A percentile compares a stretch with the other conserved stretches of the same genome.
Conservation (phyloP, 2,329 filamentous ascomycete species). For the Stagonosporopsis tanaceti region DNA sequence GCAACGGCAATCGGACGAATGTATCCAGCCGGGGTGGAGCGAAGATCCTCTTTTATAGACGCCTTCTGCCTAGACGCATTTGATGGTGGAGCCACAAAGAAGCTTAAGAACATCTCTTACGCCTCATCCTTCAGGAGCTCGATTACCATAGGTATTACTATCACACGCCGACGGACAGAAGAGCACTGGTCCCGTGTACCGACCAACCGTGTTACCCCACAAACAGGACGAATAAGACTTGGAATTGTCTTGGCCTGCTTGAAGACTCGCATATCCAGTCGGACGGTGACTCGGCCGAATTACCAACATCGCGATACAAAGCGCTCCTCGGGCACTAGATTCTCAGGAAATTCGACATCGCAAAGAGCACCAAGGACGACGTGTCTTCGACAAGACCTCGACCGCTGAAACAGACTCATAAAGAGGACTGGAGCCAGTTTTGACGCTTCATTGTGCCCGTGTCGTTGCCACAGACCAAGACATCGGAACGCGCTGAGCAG, state of each 20-base stretch:
- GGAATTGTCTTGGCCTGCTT: neutral
- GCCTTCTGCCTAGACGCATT: neutral
- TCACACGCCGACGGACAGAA: neutral
- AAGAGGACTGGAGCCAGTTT: neutral
- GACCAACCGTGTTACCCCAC: conserved; percentile 5
- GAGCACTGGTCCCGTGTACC: neutral
- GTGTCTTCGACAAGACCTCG: neutral
- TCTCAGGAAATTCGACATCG: neutral
- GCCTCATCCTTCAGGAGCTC: neutral
- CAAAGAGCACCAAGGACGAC: neutral
- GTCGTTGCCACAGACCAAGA: neutral
- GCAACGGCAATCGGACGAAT: conserved; percentile 5
- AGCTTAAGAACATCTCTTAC: neutral
- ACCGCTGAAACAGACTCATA: neutral
- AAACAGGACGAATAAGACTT: conserved; percentile 5
- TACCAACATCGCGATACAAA: neutral
- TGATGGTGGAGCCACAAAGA: neutral
- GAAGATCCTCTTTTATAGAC: conserved; percentile 7
- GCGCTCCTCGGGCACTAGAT: neutral
- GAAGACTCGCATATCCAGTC: neutral
- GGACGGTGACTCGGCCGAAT: conserved; percentile 4
- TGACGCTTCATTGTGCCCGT: neutral
- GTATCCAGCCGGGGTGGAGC: conserved; percentile 11
- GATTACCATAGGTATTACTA: neutral
- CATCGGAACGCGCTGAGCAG: neutral